A percentile compares a stretch with the other conserved stretches of the same genome.
Conservation (phyloP, 2,329 filamentous ascomycete genomes). For the Epichloe glyceriae region DNA sequence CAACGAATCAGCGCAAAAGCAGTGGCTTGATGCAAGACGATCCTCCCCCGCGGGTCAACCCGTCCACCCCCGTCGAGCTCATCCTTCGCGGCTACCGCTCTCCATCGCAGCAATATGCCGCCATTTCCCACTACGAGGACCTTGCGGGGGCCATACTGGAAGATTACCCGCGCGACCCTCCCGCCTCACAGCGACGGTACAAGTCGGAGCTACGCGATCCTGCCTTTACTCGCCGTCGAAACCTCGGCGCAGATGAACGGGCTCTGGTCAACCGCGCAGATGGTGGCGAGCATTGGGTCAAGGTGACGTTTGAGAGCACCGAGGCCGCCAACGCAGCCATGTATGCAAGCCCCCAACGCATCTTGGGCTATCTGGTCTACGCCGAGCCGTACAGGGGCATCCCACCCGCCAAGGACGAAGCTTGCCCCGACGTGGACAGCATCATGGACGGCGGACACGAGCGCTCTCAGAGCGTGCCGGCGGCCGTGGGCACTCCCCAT, state of each 20-base stretch:
- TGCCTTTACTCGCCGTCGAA: constrained; percentile 50
- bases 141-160: constrained; percentile 81
- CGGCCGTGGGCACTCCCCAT: constrained; percentile 14
- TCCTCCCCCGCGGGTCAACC: constrained; percentile 21
- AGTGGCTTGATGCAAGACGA: constrained; percentile 27
- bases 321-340: constrained; percentile 58
- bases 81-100: constrained; percentile 70
- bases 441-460: constrained; percentile 18
- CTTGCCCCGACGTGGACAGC: constrained; percentile 41
- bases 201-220: constrained; percentile 63
- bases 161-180: constrained; percentile 82
- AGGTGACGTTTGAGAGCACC: constrained; percentile 65
- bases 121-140: constrained; percentile 76
- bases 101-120: constrained; percentile 62
- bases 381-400: constrained; percentile 58
- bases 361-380: constrained; percentile 57
- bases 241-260: constrained; percentile 59
- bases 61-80: constrained; percentile 52
- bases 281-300: constrained; percentile 86
- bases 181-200: constrained; percentile 54
- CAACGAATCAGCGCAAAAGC: constrained; percentile 21
- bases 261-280: constrained; percentile 68
- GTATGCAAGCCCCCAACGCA: constrained; percentile 56
- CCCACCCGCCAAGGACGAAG: constrained; percentile 49
- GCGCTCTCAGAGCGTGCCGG: constrained; percentile 25